Conservation (phyloP, 768 basidiomycete genomes). For the Trametopsis cervina region DNA sequence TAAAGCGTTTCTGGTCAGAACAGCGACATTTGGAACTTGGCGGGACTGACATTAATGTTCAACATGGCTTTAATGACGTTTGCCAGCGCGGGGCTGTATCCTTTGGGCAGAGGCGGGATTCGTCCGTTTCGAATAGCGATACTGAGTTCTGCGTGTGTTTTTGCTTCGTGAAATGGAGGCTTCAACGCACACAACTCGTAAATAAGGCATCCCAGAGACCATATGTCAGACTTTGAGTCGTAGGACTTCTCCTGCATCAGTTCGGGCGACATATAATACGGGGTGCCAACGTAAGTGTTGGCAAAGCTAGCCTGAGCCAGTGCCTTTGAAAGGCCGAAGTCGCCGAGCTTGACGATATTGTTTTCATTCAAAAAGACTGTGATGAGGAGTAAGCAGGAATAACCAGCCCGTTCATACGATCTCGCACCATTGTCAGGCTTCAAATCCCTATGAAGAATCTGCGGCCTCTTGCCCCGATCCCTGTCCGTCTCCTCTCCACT, state of each 20-base stretch:
- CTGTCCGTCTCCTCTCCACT: constrained; percentile 34
- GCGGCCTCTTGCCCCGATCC: constrained; percentile 36
- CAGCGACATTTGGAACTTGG: constrained; percentile 1
- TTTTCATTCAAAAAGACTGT: constrained; percentile 84
- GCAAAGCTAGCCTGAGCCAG: constrained; percentile 85
- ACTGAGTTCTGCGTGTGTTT: constrained; percentile 82
- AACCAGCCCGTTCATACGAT: background rate
- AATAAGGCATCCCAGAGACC: constrained; percentile 95
- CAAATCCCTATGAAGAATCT: constrained; percentile 89
- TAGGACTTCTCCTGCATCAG: constrained; percentile 96
- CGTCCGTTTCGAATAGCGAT: constrained; percentile 80
- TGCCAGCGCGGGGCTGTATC: constrained; percentile 68
- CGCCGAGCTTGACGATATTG: constrained; percentile 90
- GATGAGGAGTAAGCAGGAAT: background rate
- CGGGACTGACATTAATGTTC: constrained; percentile 64
- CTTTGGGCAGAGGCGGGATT: constrained; percentile 84
- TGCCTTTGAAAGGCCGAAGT: constrained; percentile 94
- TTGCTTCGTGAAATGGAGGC: constrained; percentile 90
- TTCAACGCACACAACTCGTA: constrained; percentile 93
- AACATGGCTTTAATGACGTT: constrained; percentile 84
- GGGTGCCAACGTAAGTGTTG: constrained; percentile 98
- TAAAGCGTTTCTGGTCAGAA: constrained; percentile 27
- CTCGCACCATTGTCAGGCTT: constrained; percentile 93
- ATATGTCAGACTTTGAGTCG: constrained; percentile 97
- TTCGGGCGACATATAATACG: constrained; percentile 99